Evolutionary conservation across 345 rosid species (phyloP), one percentile per base, ranked within the genome.

Genomic region (Alliaria petiolata): DNA sequence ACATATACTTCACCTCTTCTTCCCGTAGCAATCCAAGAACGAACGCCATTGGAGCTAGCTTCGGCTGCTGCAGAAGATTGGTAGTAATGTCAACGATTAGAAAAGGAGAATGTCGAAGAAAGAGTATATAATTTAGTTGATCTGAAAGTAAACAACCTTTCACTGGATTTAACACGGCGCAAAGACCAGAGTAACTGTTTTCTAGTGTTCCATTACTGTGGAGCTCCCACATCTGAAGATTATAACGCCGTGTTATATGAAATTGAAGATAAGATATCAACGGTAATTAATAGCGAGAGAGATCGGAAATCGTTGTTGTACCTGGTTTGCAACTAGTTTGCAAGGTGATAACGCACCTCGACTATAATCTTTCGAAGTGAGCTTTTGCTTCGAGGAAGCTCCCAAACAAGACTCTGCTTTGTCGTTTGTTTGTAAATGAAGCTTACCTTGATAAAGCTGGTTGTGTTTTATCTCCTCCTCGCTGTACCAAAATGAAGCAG

Each of bases 1-100:
- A 86, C 46, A 30, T 84, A 86, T 59, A 86, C 67, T 75, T 83
- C 85, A 28, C 89, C 90, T 79, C 50, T 35, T 82, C 88, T 86
- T 75, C 98, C 98, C 0, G 84, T 82, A 4, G 98, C 95, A 47
- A 93, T 79, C 98, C 97, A 93, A 55, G 97, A 84, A 20, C 89
- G 97, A 77, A 81, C 57, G 9, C 95, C 88, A 52, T 43, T 72
- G 35, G 85, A 58, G 70, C 5, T 79, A n/a, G 65, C 65, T 62
- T 62, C 65, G 0, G 70, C 59, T 75, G 39, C 38, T 9, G 40
- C 73, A 63, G 40, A 33, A 69, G 64, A 62, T 56, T 3, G 10
- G 57, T 66, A n/a, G 65, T 31, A 16, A 19, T 57, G 35, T 20
- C 36, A 55, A 22, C 12, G 38, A 35, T 58, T 61, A 10, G 13